Conservation (phyloP, 2,329 filamentous ascomycete genomes). For the Sordariomycetes sp. region DNA sequence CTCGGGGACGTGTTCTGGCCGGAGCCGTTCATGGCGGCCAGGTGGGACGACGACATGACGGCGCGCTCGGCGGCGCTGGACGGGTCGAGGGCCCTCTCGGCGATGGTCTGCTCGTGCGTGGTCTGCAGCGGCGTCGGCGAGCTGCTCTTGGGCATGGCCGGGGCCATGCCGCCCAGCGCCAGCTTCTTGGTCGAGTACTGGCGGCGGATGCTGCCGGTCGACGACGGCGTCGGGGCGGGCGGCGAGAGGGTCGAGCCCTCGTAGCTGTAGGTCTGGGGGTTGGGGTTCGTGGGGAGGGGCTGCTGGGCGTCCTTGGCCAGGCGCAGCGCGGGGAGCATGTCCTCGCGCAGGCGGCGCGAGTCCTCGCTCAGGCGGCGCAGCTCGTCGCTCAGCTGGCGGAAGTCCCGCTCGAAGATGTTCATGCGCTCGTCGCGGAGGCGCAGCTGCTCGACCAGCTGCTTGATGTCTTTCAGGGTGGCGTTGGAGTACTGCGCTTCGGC, state of each 20-base stretch:
- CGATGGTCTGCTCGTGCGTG: conserved; percentile 54
- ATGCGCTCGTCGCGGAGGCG: conserved; percentile 86
- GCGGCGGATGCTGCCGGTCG: conserved; percentile 49
- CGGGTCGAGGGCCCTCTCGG: conserved; percentile 57
- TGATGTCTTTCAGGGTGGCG: conserved; percentile 88
- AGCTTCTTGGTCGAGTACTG: conserved; percentile 65
- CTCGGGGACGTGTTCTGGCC: conserved; percentile 42
- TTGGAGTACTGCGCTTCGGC: conserved; percentile 75
- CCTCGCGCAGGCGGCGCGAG: conserved; percentile 79
- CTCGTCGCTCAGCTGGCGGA: conserved; percentile 65
- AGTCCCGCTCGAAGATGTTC: conserved; percentile 68
- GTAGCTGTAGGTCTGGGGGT: conserved; percentile 33
- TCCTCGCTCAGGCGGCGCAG: conserved; percentile 64
- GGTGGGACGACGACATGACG: conserved; percentile 56
- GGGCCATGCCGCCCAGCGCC: conserved; percentile 39
- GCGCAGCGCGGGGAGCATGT: conserved; percentile 81
- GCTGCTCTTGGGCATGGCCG: conserved; percentile 52
- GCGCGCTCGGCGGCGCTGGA: conserved; percentile 58
- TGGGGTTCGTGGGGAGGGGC: conserved; percentile 54
- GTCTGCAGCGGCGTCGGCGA: conserved; percentile 65
- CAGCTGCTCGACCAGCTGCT: conserved; percentile 80
- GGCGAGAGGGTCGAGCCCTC: conserved; percentile 30
- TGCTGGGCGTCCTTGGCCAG: conserved; percentile 87
- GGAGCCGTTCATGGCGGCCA: conserved; percentile 59
- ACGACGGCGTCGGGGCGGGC: conserved; percentile 46